Evolutionary conservation across 306 rosid genomes (phyloP).

Genomic region (Quercus rubra): DNA sequence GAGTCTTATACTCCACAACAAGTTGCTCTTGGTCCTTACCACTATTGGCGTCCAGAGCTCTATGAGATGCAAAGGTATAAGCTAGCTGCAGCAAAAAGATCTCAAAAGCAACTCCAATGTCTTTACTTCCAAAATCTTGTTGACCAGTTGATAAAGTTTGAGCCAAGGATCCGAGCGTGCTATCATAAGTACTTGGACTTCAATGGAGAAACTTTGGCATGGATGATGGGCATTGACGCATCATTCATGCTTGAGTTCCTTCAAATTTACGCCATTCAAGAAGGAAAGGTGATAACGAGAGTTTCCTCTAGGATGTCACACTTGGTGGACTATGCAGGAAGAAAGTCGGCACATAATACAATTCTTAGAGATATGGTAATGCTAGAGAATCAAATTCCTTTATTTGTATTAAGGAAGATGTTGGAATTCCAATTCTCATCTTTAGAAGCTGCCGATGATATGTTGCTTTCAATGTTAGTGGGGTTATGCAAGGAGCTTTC

Average conservation of each 20-base stretch:
- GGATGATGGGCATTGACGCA: conserved; percentile 78
- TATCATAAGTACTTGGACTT: conserved; percentile 74
- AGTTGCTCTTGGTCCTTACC: conserved; percentile 80
- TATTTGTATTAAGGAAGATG: conserved; percentile 56
- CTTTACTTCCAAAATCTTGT: conserved; percentile 42
- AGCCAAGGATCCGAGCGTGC: conserved; percentile 47
- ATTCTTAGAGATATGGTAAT: conserved; percentile 68
- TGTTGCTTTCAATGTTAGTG: conserved; percentile 44
- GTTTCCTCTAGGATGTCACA: conserved; percentile 60
- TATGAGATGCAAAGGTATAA: conserved; percentile 80
- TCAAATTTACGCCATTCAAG: conserved; percentile 42
- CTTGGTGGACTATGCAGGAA: conserved; percentile 57
- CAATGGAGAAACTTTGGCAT: conserved; percentile 60
- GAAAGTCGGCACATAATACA: conserved; percentile 55
- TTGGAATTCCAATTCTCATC: conserved; percentile 43
- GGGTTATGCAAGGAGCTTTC: conserved; percentile 59
- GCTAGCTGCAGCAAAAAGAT: conserved; percentile 54
- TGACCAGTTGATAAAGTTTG: conserved; percentile 45
- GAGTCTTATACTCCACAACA: conserved; percentile 70
- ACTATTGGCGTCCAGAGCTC: conserved; percentile 64
- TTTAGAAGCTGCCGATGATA: conserved; percentile 40
- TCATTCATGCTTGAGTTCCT: conserved; percentile 72
- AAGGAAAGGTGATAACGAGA: conserved; percentile 26
- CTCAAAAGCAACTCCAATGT: conserved; percentile 43
- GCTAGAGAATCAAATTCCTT: conserved; percentile 87